Base-by-base conservation (phyloP, 805 yeast genomes). In the Candida saitoana region DNA sequence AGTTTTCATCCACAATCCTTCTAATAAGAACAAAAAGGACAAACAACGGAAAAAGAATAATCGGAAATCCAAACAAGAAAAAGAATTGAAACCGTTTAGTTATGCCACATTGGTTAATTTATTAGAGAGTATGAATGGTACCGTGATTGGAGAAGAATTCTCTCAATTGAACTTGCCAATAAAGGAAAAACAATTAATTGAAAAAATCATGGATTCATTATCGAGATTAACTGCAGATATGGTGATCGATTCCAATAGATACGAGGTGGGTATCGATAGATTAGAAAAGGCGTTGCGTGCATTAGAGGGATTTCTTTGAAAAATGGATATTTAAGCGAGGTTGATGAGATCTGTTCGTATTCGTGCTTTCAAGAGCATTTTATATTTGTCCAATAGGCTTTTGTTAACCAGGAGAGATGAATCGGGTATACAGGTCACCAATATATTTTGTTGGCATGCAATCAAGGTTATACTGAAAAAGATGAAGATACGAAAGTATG, bases 161-260 rank as follows among this genome's bases (percentile, higher is more conserved):
- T 78, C 81, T 33, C 78, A 79, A 40, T 63, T 90, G 44, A 85
- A 84, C 30, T 71, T 89, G 49, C 89, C 91, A 7, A 64, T 74
- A 0, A 83, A 82, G 45, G 96, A 89, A 55, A 84, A 85, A 50
- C 82, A 79, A 52, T 70, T 90, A 32, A 69, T 91, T 34, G 97
- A 91, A 55, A 81, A 87, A 60, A 79, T 91, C 38, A 85, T 91
- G 3, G 96, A 89, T 54, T 82, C 95, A 2, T 69, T 91, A 36
- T 82, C 93, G 31, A 74, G 93, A 52, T 73, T 93, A 44, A 88
- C 96, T 2, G 87, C 90, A 40, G 96, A 89, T 56, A 88, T 93
- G 87, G 84, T 89, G 41, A 59, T 87, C 42, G 96, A 91, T 59
- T 87, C 87, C 20, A 79, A 77, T 20, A 78, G 93, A 54, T 82